Evolutionary conservation across 176 grass and related monocot species (phyloP).

Genomic region (Oryza rufipogon): DNA sequence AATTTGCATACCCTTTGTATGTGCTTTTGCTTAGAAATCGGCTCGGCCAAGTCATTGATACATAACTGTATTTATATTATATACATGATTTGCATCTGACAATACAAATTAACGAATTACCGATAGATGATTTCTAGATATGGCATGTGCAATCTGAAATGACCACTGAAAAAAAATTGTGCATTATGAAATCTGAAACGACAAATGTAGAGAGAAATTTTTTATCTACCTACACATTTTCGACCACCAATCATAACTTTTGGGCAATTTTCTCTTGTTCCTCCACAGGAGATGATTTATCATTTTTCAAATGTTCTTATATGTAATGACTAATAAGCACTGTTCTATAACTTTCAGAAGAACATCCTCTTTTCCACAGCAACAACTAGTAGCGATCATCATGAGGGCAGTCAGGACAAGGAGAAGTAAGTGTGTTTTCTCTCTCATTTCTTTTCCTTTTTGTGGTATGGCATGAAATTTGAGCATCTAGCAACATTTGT

Average conservation of each 20-base stretch:
- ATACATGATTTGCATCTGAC: background rate
- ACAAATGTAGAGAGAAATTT: background rate
- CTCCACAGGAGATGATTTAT: background rate
- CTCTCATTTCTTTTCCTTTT: background rate
- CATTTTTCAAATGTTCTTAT: background rate
- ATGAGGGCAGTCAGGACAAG: slow-evolving; percentile 35
- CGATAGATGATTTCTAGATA: background rate
- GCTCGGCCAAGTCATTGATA: background rate
- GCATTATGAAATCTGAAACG: slow-evolving; percentile 16
- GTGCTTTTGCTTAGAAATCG: background rate
- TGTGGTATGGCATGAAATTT: background rate
- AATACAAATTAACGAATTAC: background rate
- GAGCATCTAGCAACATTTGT: background rate
- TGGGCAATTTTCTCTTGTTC: background rate
- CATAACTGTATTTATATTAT: background rate
- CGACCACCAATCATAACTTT: background rate
- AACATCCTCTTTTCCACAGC: slow-evolving; percentile 51
- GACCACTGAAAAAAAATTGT: background rate
- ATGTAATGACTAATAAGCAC: background rate
- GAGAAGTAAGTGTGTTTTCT: slow-evolving; percentile 44
- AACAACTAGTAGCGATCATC: slow-evolving; percentile 29
- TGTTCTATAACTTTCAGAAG: slow-evolving; percentile 43
- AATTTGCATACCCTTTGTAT: background rate
- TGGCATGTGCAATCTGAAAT: background rate
- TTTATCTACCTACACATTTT: background rate